These are phyloP conservation scores for Linnemannia zychae DNA, from an alignment of 192 early-diverging fungal genomes.

Conservation along the genomic window DNA sequence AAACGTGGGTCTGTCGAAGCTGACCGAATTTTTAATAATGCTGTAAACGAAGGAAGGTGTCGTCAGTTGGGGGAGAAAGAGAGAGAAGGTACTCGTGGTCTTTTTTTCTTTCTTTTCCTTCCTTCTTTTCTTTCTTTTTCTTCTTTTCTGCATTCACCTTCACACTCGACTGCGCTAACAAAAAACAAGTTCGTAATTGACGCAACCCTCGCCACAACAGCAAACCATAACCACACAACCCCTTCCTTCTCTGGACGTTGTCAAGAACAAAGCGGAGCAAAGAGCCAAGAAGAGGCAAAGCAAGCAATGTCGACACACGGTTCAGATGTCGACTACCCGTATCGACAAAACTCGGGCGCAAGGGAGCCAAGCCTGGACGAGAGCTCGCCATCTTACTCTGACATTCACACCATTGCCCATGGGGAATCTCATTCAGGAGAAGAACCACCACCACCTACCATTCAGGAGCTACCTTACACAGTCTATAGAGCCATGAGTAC, in stretches of 20 bases:
- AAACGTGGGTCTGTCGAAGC: too few species aligned
- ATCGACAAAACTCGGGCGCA: neutral
- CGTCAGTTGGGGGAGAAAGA: neutral
- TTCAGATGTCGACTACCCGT: neutral
- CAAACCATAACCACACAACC: neutral
- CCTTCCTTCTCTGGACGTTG: neutral
- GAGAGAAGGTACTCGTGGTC: neutral
- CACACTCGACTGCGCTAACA: neutral
- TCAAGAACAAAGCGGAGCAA: neutral
- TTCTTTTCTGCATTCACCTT: neutral
- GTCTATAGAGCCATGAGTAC: neutral
- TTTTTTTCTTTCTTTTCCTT: neutral
- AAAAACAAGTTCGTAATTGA: too few species aligned
- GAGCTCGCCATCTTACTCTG: constrained; percentile 35
- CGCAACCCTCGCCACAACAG: too few species aligned
- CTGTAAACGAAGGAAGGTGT: neutral
- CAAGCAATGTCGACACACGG: neutral
- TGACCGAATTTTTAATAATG: neutral
- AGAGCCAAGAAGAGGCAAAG: neutral
- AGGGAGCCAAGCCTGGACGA: neutral
- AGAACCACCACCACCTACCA: neutral
- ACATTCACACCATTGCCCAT: constrained; percentile 17
- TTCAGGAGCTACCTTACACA: constrained; percentile 21
- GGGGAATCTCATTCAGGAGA: neutral
- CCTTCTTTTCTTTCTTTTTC: neutral